Base-by-base conservation (phyloP, 345 rosid species). In the Leavenworthia alabamica region DNA sequence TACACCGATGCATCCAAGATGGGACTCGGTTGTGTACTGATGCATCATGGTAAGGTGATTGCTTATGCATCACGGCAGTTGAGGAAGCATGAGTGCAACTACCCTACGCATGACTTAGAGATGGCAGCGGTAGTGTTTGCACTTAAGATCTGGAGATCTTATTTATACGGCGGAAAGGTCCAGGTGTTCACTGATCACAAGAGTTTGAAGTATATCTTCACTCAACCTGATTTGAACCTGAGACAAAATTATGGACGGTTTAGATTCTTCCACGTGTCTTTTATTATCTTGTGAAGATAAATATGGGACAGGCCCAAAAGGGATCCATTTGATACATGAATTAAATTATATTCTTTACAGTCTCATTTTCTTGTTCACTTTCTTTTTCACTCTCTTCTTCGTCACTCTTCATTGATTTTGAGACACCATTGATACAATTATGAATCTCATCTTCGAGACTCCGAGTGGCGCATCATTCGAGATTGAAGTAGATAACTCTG, bases 401-500 rank as follows among this genome's bases (percentile, higher is more conserved):
- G 32, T n/a, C 8, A 9, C 23, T 8, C 32, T 14, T 5, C 31
- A 10, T 32, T 13, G 45, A 61, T 33, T 39, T 51, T 40, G 11
- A 51, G 20, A 41, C 50, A 40, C 53, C 47, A 24, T 45, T 24
- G 45, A 47, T 29, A 36, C 32, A 67, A 16, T 42, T n/a, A 89
- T 86, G 95, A 79, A 28, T 1, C 8, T 28, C 8, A 60, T 79
- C 74, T 78, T 89, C 36, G 88, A 83, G 20, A 67, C 75, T 23
- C 72, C 55, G 14, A 53, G 31, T 55, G 83, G 88, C 27, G 41
- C 37, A 45, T 66, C 78, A 12, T 85, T 86, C 73, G 43, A 78
- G 50, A 81, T 85, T 43, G 86, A 86, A 75, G 59, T 89, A 15
- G 80, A 84, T 43, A 69, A 27, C 71, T 71, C 59, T 3, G 88